These are phyloP conservation scores for Trematosphaeria pertusa DNA, from an alignment of 2,329 filamentous ascomycete genomes.

Conservation along the genomic window DNA sequence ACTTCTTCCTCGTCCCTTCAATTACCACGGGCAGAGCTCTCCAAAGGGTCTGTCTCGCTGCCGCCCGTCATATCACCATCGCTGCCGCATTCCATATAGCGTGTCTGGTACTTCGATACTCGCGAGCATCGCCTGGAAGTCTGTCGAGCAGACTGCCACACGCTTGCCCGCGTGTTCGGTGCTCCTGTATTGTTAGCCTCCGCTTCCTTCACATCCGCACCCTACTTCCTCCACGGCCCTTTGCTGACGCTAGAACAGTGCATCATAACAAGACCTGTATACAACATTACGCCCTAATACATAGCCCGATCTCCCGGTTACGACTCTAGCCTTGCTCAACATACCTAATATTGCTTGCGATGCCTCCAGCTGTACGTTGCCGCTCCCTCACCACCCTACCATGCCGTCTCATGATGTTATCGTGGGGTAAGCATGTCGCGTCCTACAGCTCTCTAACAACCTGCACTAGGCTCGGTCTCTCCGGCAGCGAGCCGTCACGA, in stretches of 20 bases:
- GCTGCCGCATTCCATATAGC: constrained; percentile 37
- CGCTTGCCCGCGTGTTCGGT: constrained; percentile 24
- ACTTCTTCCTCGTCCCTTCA: constrained; percentile 37
- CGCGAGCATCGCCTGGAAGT: constrained; percentile 31
- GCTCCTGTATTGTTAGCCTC: constrained; percentile 32
- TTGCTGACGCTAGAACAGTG: constrained; percentile 42
- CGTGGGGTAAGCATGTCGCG: constrained; percentile 11
- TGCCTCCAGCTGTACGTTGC: constrained; percentile 63
- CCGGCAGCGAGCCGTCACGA: constrained; percentile 77
- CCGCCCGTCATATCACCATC: constrained; percentile 42
- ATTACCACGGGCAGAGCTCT: constrained; percentile 30
- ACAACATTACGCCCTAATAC: constrained; percentile 34
- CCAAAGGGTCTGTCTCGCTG: constrained; percentile 38
- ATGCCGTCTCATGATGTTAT: constrained; percentile 16
- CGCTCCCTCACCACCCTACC: constrained; percentile 12
- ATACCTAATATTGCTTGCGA: constrained; percentile 53
- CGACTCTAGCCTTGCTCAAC: constrained; percentile 41
- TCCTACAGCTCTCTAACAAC: constrained; percentile 49
- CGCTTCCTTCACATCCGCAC: constrained; percentile 21
- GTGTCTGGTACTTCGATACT: constrained; percentile 41
- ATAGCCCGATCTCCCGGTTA: constrained; percentile 28
- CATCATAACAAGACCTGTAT: constrained; percentile 46
- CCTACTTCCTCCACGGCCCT: constrained; percentile 18
- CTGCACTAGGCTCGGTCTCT: constrained; percentile 68
- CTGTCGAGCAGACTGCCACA: constrained; percentile 30